Percentiles rank a stretch among this genome's conserved stretches.
phyloP scores from a whole-genome alignment of 2,329 filamentous ascomycete genomes.

The Epichloe hybrida region DNA sequence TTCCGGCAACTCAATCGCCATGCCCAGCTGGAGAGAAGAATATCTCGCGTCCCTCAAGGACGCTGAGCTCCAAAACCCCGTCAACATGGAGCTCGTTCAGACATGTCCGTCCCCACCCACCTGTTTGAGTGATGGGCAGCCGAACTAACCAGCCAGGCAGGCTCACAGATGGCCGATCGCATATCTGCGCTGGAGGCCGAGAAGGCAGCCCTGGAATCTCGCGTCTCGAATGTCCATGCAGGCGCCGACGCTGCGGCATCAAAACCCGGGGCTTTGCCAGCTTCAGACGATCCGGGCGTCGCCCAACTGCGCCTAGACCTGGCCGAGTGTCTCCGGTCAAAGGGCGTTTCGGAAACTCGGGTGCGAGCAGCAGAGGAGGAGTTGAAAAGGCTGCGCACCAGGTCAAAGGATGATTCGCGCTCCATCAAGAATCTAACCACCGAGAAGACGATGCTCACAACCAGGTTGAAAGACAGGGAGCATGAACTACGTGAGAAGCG shows the following conservation, averaged over 20 bases:
- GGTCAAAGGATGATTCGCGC: conserved; percentile 44
- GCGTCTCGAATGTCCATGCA: conserved; percentile 13
- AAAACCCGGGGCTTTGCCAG: conserved; percentile 6
- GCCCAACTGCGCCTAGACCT: conserved; percentile 54
- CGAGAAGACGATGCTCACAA: conserved; percentile 47
- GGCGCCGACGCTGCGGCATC: not conserved
- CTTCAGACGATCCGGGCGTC: conserved; percentile 19
- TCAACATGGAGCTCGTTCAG: conserved; percentile 56
- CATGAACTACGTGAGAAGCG: conserved; percentile 77
- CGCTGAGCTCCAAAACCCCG: conserved; percentile 51
- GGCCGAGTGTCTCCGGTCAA: conserved; percentile 61
- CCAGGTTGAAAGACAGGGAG: conserved; percentile 64
- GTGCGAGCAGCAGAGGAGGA: conserved; percentile 51
- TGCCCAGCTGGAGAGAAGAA: conserved; percentile 66
- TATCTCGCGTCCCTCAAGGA: conserved; percentile 65
- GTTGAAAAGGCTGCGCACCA: conserved; percentile 46
- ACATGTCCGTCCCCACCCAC: conserved; percentile 49
- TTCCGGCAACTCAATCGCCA: conserved; percentile 14
- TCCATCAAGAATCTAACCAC: conserved; percentile 47
- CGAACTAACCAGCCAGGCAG: conserved; percentile 24
- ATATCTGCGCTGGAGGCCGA: conserved; percentile 49
- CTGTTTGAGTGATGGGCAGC: not conserved
- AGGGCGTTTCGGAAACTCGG: conserved; percentile 51
- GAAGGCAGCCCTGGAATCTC: conserved; percentile 28
- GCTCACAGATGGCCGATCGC: conserved; percentile 53